Evolutionary conservation across 768 basidiomycete genomes (phyloP).

Genomic region (Lactifluus echinatus): DNA sequence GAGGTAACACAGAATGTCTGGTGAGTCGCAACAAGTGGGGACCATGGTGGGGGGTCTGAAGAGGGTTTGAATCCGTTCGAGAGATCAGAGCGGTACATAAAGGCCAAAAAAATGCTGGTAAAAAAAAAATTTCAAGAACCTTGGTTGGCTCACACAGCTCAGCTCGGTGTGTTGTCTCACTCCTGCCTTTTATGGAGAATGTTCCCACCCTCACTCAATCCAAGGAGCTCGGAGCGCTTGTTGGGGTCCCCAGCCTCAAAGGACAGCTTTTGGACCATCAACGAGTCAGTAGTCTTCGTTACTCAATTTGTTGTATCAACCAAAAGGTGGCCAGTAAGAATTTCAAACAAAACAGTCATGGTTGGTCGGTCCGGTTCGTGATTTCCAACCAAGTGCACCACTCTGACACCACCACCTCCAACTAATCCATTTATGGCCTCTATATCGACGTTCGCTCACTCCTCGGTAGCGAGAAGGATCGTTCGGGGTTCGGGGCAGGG

Average conservation of each 20-base stretch:
- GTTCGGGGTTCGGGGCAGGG: too few species aligned
- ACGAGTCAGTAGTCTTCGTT: background rate
- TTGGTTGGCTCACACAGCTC: too few species aligned
- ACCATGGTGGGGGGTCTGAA: conserved; percentile 5
- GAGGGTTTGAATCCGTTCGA: conserved; percentile 1
- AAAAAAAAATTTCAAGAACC: conserved; percentile 22
- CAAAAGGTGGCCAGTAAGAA: too few species aligned
- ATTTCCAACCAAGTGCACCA: background rate
- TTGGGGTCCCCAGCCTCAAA: background rate
- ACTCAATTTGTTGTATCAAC: too few species aligned
- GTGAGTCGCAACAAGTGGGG: background rate
- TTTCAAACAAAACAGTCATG: background rate
- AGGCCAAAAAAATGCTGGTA: conserved; percentile 19
- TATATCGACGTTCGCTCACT: too few species aligned
- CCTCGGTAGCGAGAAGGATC: background rate
- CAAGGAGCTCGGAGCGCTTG: background rate
- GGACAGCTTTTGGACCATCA: background rate
- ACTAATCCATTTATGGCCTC: too few species aligned
- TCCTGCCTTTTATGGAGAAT: conserved; percentile 1
- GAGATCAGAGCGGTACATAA: conserved; percentile 12
- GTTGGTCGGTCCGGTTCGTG: conserved; percentile 6
- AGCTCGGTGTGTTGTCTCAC: too few species aligned
- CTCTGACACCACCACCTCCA: too few species aligned
- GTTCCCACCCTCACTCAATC: conserved; percentile 8
- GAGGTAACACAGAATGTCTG: background rate